Conservation (phyloP, 2,329 filamentous ascomycete genomes). For the Lomentospora prolificans region DNA sequence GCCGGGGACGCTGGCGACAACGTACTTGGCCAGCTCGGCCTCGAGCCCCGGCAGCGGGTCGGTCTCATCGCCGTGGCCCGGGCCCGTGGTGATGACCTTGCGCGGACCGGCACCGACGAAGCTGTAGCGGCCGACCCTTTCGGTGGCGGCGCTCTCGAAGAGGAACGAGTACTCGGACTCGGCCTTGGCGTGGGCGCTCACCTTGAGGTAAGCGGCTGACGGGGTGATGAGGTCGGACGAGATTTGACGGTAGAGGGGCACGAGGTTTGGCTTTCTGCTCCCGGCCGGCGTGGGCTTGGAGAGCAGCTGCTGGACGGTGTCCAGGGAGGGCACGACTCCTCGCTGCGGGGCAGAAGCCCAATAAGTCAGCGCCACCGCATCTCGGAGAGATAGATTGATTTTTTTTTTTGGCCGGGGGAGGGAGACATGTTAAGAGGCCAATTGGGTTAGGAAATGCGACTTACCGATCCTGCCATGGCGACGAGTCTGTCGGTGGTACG, state of each 20-base stretch:
- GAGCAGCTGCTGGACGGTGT: conserved; percentile 34
- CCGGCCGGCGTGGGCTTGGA: conserved; percentile 17
- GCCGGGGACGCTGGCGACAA: conserved; percentile 74
- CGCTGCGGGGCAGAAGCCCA: conserved; percentile 21
- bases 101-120: conserved; percentile 75
- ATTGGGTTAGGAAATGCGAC: conserved; percentile 9
- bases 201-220: conserved; percentile 88
- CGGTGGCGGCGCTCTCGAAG: conserved; percentile 90
- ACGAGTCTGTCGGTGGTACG: neutral
- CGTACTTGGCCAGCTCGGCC: conserved; percentile 65
- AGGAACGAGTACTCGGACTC: conserved; percentile 76
- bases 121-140: conserved; percentile 89
- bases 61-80: conserved; percentile 71
- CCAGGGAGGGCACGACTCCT: conserved; percentile 34
- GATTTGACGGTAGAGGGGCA: conserved; percentile 76
- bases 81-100: conserved; percentile 80
- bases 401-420: too few relatives aligned
- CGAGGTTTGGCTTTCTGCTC: conserved; percentile 49
- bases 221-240: conserved; percentile 90
- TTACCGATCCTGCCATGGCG: conserved; percentile 21
- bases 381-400: too few relatives aligned
- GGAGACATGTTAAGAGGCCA: conserved; percentile 8
- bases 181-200: conserved; percentile 58
- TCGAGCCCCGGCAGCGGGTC: conserved; percentile 81
- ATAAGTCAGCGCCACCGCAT: too few relatives aligned